Conservation (phyloP, 2,329 filamentous ascomycete genomes). For the Tetracladium maxilliforme region DNA sequence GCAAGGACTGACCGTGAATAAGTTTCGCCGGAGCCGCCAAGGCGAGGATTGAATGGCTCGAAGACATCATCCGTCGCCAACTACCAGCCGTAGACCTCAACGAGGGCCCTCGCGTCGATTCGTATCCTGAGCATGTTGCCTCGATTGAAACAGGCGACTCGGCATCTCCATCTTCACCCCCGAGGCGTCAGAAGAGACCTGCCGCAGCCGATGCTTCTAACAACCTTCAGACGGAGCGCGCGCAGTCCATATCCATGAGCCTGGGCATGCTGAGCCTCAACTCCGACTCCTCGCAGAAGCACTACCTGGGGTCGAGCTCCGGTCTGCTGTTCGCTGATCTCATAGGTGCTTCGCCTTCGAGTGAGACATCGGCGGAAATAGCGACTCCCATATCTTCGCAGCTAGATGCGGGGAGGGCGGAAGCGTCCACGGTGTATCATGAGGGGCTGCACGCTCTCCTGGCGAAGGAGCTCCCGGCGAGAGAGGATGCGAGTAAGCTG, state of each 20-base stretch:
- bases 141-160: no score
- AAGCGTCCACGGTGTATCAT: no score
- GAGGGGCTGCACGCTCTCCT: no score
- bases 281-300: constrained; percentile 19
- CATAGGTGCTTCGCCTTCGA: constrained; percentile 8
- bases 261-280: constrained; percentile 21
- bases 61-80: constrained; percentile 12
- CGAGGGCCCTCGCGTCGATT: constrained; percentile 12
- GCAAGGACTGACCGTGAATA: not conserved
- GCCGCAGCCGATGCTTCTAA: no score
- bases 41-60: constrained; percentile 18
- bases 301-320: constrained; percentile 21
- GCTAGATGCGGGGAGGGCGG: no score
- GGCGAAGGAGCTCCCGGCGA: no score
- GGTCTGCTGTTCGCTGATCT: constrained; percentile 18
- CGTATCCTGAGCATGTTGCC: no score
- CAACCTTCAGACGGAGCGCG: constrained; percentile 13
- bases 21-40: constrained; percentile 11
- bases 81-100: constrained; percentile 15
- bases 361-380: constrained; percentile 3
- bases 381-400: no score
- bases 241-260: no score
- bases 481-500: no score
- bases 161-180: no score
- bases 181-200: no score